Evolutionary conservation across 2,329 filamentous ascomycete species (phyloP).

Genomic region (Botrytis squamosa): DNA sequence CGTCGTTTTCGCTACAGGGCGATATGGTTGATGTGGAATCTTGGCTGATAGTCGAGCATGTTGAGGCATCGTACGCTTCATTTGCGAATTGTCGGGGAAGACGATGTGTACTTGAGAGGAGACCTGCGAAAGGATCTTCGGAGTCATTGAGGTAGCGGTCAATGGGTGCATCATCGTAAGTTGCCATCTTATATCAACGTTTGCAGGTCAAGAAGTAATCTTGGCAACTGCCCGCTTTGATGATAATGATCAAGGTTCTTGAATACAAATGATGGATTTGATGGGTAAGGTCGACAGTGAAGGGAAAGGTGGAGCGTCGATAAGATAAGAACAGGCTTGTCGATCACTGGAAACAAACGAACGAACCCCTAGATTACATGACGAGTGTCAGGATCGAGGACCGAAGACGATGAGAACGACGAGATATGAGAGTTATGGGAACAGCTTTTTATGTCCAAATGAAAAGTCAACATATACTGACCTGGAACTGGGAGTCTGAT

Average conservation of each 20-base stretch:
- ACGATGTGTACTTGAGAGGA: slow-evolving; percentile 1
- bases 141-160: slow-evolving; percentile 10
- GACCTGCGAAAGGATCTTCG: background rate
- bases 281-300: background rate
- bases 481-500: background rate
- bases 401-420: background rate
- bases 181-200: background rate
- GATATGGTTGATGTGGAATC: background rate
- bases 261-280: background rate
- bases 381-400: background rate
- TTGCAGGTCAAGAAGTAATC: background rate
- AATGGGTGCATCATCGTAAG: background rate
- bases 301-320: background rate
- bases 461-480: background rate
- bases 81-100: background rate
- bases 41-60: background rate
- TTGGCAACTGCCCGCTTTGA: background rate
- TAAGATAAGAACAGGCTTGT: slow-evolving; percentile 16
- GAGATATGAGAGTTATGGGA: background rate
- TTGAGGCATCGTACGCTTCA: background rate
- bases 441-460: background rate
- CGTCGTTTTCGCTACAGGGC: background rate
- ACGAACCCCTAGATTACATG: background rate
- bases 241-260: background rate
- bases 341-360: background rate